Base-by-base conservation (phyloP, 495 filamentous ascomycete species). In the Hyaloscypha hepaticicola region DNA sequence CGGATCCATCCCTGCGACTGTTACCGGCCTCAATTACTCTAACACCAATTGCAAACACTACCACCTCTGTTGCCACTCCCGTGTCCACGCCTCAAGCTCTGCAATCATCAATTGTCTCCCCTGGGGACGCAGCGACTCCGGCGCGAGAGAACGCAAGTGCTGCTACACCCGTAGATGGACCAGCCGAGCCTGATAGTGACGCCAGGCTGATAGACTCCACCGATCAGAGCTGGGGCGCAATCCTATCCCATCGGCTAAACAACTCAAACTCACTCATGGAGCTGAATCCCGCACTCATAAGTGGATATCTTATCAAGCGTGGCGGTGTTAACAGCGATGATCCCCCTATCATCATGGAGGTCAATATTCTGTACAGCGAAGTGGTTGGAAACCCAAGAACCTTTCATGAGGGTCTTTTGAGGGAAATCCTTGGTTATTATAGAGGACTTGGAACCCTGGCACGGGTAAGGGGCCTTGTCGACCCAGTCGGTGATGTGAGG, bases 211-310 rank as follows among this genome's bases (percentile, higher is more conserved):
- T 90, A 5, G 93, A 98, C 70, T 72, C 86, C 29, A 84, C 84
- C 24, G 93, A 98, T 61, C 88, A 93, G 59, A 89, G 86, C 2
- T 97, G 91, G 90, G 88, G 86, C 28, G 83, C 92, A 24, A 76
- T 96, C 19, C 77, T 93, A 51, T 77, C 81, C 0, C 88, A 93
- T 72, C 82, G 88, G n/a, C 81, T 91, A 21, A 87, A 88, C 73
- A 88, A 85, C 68, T 86, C 87, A 2, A 76, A 80, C 1, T 85
- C 85, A 12, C 73, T 88, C 24, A 82, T 82, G 6, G 87, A 90
- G 60, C 82, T 87, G 64, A 83, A 82, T 58, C 85, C 87, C 25
- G 80, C 84, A 4, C 78, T 93, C 27, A 82, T 85, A 28, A 90
- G 87, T 67, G 91, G 90, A 22, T 90, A 91, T 74, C 81, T 96